Base-by-base conservation (phyloP, 1,284 basidiomycete species). In the Fomitopsis schrenkii region DNA sequence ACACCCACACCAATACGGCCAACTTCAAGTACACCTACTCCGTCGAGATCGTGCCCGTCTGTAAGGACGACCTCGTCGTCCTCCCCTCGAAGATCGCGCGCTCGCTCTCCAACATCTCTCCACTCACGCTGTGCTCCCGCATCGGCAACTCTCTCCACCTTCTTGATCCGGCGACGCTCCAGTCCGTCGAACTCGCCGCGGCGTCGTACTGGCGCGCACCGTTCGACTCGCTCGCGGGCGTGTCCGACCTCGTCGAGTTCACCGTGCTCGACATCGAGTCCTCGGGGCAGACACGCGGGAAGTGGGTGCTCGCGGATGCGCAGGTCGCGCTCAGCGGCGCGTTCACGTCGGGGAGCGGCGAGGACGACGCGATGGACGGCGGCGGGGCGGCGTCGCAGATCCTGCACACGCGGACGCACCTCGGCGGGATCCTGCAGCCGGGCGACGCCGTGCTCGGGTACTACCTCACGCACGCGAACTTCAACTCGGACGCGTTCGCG, bases 21-120 rank as follows among this genome's bases (percentile, higher is more conserved):
- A 98, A 95, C 78, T 98, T 94, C 84, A 99, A 98, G 77, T 97
- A 94, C 76, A 96, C 95, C 4, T 99, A 96, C 81, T 97, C 95
- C 19, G 93, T 98, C 68, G 97, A 99, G 77, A 97, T 99, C 69
- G 87, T 92, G 6, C 95, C 97, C 0, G 87, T 99, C 63, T 99
- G 97, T 81, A 98, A 98, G 76, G 97, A 99, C 74, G 97, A 99
- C 74, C 85, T 99, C 44, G 91, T 98, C 40, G 95, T 93, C 73
- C 81, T 99, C 44, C 94, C 96, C 3, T 77, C 79, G 22, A 92
- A 92, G 71, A 86, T 91, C 66, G 95, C 97, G 0, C 87, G 90
- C 28, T 79, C 84, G 36, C 81, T 97, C 64, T 88, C 90, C 70
- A 97, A 96, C 79, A 97, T 99, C 74, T 86, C 83, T 55, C 95